phyloP scores from a whole-genome alignment of 2,329 filamentous ascomycete genomes.

The Fusarium chaquense region DNA sequence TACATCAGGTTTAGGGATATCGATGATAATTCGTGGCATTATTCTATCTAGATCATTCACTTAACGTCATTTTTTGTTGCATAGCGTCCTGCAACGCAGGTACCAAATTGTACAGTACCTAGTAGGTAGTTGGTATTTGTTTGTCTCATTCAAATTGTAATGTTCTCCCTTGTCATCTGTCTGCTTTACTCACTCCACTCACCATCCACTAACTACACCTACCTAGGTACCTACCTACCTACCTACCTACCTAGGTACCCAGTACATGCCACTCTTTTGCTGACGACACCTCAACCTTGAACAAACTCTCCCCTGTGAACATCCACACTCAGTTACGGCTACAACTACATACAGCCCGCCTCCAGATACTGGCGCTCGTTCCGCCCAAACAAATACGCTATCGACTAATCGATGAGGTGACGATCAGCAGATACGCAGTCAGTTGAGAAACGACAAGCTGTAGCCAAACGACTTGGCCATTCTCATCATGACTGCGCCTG shows the following conservation, averaged over 20 bases:
- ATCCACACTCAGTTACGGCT: constrained; percentile 11
- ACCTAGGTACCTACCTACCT: constrained; percentile 4
- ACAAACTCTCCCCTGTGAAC: constrained; percentile 25
- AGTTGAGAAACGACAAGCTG: constrained; percentile 37
- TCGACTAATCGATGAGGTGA: constrained; percentile 38
- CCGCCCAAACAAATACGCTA: constrained; percentile 10
- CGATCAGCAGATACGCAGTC: constrained; percentile 34
- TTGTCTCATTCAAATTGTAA: background rate
- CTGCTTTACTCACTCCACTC: constrained; percentile 16
- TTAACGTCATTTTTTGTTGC: background rate
- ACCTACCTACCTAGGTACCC: background rate
- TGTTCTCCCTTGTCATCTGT: background rate
- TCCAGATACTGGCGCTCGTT: background rate
- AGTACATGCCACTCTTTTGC: constrained; percentile 31
- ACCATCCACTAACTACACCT: constrained; percentile 16
- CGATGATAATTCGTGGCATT: background rate
- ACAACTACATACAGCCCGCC: background rate
- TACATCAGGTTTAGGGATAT: background rate
- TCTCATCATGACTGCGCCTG: constrained; percentile 60
- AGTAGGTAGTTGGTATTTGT: background rate
- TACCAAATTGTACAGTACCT: background rate
- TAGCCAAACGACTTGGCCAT: constrained; percentile 11
- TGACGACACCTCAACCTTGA: constrained; percentile 39
- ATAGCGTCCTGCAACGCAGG: background rate
- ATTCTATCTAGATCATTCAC: background rate